Evolutionary conservation across 768 basidiomycete species (phyloP).

Genomic region (Serendipita indica): DNA sequence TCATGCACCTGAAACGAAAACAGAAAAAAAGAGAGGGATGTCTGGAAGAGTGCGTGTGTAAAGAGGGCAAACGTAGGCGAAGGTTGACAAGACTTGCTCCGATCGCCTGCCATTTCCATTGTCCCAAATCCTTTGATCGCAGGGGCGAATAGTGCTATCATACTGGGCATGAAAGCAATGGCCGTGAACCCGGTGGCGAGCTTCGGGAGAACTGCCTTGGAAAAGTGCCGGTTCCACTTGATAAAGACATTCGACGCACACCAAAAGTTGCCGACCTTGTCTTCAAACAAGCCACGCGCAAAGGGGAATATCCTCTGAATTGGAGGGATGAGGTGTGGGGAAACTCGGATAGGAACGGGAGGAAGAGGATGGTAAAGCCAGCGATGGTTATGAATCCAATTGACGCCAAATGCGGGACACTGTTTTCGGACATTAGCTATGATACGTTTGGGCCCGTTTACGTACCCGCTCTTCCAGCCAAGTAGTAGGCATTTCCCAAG

Average conservation of each 20-base stretch:
- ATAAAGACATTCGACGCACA: conserved; percentile 79
- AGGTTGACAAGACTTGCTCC: conserved; percentile 18
- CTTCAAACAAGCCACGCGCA: conserved; percentile 78
- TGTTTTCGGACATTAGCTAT: conserved; percentile 24
- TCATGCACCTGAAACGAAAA: conserved; percentile 97
- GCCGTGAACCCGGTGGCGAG: conserved; percentile 53
- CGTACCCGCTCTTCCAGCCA: conserved; percentile 56
- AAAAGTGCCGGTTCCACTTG: conserved; percentile 54
- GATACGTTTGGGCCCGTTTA: conserved; percentile 6
- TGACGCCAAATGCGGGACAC: conserved; percentile 56
- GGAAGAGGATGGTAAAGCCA: conserved; percentile 56
- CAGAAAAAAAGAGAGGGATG: conserved; percentile 84
- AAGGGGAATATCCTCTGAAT: conserved; percentile 84
- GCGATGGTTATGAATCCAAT: conserved; percentile 46
- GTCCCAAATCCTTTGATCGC: conserved; percentile 2
- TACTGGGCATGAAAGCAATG: conserved; percentile 53
- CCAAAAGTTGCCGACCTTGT: conserved; percentile 98
- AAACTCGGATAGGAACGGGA: conserved; percentile 59
- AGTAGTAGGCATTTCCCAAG: conserved; percentile 79
- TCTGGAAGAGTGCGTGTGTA: conserved; percentile 64
- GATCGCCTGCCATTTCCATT: not conserved
- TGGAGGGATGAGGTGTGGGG: conserved; percentile 30
- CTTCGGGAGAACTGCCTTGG: conserved; percentile 38
- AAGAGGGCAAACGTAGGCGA: conserved; percentile 52
- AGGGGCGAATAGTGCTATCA: conserved; percentile 28